Evolutionary conservation across 768 basidiomycete species (phyloP), one percentile per base, ranked within the genome.

Genomic region (Russula griseocarnosa): DNA sequence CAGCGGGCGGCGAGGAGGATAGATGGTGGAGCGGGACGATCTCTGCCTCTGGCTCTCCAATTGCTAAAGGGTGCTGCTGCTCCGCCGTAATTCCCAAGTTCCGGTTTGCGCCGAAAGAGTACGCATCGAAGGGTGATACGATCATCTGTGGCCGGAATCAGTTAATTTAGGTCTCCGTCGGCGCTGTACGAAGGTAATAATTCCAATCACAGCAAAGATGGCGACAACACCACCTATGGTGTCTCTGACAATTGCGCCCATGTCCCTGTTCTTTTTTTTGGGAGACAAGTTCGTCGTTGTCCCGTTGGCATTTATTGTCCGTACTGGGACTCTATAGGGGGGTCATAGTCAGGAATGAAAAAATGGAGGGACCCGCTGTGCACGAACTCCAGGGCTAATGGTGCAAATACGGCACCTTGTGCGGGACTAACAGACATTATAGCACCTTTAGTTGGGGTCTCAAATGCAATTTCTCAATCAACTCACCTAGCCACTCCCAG

Each of bases 371-470:
- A 24, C 0, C 14, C 42, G 3, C 28, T 51, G n/a, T 20, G 32
- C 20, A 63, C 69, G 55, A 28, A 71, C 70, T 28, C 63, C n/a
- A 69, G 49, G 14, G 69, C 67, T 13, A 71, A 55, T n/a, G 66
- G 69, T 1, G 69, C 70, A 62, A 63, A 71, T 57, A 71, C 63
- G 1, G 64, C 70, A 26, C 70, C 69, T 16, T 67, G 66, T 0
- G 66, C 67, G 20, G 69, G 69, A 47, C 70, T 71, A 22, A 26
- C n/a, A 32, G 24, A n/a, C n/a, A 18, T 16, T 16, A 18, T 18
- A 2, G 18, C 28, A 30, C 11, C 26, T 30, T 60, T 13, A 55
- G 22, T 50, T 26, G n/a, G 16, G 2, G 28, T 13, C 20, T 18
- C 3, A 32, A 1, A 38, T n/a, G 3, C 20, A 7, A 24, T 14